Base-by-base conservation (phyloP, 257 asterid genomes). In the Apocynum venetum region DNA sequence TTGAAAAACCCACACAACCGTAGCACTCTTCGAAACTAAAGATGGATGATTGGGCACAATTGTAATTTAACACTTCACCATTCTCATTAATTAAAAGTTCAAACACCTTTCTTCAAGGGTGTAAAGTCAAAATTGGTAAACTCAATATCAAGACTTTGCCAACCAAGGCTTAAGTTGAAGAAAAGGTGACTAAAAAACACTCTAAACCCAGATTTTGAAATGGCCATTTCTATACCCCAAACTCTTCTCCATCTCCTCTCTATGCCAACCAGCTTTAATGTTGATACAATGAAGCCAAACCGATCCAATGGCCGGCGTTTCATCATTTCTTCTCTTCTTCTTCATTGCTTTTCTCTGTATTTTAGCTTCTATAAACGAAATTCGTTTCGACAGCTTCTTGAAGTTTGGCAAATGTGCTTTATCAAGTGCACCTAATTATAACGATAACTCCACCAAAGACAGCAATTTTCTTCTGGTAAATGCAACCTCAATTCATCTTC, bases 351-450 rank as follows among this genome's bases (percentile, higher is more conserved):
- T 91, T 85, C 96, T 94, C 47, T 91, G 94, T 76, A 49, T 87
- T 77, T 63, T 94, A 55, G 97, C 97, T 61, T 87, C 90, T 10
- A 73, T 94, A 81, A 94, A 89, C 19, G 91, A 91, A 84, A 52
- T 92, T n/a, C 89, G 89, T 8, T 87, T 86, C 56, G 88, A 87
- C 2, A 80, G 86, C 11, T 74, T 90, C 38, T 57, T 87, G 2
- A 91, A 85, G 52, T 85, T 94, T 1, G 79, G 92, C 15, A 83
- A 49, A 80, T 88, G 94, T 55, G 91, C 94, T 41, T 77, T 88
- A 17, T 84, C 87, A 19, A 53, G 6, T 0, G 10, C 72, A 44
- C 40, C 63, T 3, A 8, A 8, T 0, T 4, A 55, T 59, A 25
- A 47, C 7, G 10, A 64, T 75, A 74, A 83, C 46, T 56, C 85